A percentile compares a stretch with the other conserved stretches of the same genome.
Conservation (phyloP, 148 eudicot species). For the Rhododendron vialii region DNA sequence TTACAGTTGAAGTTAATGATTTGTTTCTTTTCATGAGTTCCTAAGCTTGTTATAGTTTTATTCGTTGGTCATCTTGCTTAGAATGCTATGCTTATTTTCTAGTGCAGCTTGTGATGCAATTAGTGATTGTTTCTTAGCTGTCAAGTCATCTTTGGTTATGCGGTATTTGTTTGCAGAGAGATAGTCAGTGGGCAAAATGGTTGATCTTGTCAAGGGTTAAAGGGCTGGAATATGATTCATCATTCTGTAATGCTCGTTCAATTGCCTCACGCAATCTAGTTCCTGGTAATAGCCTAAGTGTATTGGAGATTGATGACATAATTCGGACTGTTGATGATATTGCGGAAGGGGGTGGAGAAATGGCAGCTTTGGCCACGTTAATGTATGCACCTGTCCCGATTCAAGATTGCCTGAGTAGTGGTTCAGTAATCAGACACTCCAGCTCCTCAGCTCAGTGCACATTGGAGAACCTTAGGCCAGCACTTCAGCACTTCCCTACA, state of each 20-base stretch:
- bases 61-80: not conserved
- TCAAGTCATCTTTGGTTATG: slow-evolving; percentile 9
- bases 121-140: not conserved
- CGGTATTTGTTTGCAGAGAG: slow-evolving; percentile 51
- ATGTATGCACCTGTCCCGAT: slow-evolving; percentile 85
- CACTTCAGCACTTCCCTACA: slow-evolving; percentile 81
- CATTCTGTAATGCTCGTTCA: slow-evolving; percentile 87
- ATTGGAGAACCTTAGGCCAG: slow-evolving; percentile 90
- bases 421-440: slow-evolving; percentile 71
- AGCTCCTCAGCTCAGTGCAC: slow-evolving; percentile 84
- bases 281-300: slow-evolving; percentile 40
- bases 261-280: slow-evolving; percentile 50
- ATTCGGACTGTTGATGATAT: slow-evolving; percentile 89
- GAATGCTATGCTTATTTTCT: not conserved
- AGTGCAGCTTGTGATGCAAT: slow-evolving; percentile 3
- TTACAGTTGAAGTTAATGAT: not conserved
- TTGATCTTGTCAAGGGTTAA: slow-evolving; percentile 72
- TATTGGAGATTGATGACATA: slow-evolving; percentile 56
- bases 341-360: slow-evolving; percentile 91
- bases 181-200: slow-evolving; percentile 93
- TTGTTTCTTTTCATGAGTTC: not conserved
- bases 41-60: not conserved
- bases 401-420: slow-evolving; percentile 81
- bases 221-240: slow-evolving; percentile 94
- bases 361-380: slow-evolving; percentile 89